These are phyloP conservation scores for Pyricularia pennisetigena DNA, from an alignment of 2,329 filamentous ascomycete species.

Conservation along the genomic window DNA sequence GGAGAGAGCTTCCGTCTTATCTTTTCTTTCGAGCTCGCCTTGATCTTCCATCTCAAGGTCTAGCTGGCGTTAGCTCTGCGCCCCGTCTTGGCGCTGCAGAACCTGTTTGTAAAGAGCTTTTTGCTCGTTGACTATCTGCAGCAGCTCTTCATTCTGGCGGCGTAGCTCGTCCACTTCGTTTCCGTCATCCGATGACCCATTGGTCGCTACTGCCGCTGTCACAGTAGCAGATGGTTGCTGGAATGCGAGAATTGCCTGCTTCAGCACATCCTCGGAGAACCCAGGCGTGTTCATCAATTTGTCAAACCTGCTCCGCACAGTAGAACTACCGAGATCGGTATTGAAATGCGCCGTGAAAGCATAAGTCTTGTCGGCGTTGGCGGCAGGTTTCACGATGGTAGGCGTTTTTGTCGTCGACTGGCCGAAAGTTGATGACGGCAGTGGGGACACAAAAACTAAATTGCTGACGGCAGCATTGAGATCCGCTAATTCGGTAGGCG, in stretches of 20 bases:
- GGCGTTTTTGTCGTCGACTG: constrained; percentile 23
- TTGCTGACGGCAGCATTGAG: constrained; percentile 80
- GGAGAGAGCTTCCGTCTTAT: background rate
- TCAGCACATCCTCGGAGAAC: constrained; percentile 34
- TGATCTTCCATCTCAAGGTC: background rate
- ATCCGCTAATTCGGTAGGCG: constrained; percentile 56
- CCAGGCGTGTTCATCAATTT: constrained; percentile 35
- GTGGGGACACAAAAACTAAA: constrained; percentile 59
- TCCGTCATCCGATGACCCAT: constrained; percentile 15
- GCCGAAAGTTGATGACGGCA: constrained; percentile 28
- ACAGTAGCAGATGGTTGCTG: constrained; percentile 18
- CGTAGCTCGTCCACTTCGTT: constrained; percentile 21
- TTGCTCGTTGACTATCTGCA: constrained; percentile 28
- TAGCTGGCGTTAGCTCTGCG: constrained; percentile 10
- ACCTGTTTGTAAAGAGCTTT: constrained; percentile 22
- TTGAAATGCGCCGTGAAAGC: constrained; percentile 56
- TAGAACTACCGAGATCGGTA: constrained; percentile 23
- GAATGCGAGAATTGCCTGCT: constrained; percentile 39
- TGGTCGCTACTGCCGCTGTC: background rate
- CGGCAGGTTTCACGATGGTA: constrained; percentile 67
- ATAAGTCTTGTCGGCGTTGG: constrained; percentile 55
- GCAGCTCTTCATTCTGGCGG: constrained; percentile 26
- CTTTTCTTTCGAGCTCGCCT: background rate
- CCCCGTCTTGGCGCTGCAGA: constrained; percentile 17
- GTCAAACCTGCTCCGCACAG: constrained; percentile 27